Evolutionary conservation across 352 stramenopile genomes (phyloP), one percentile per base, ranked within the genome.

Genomic region (Detonula confervacea): DNA sequence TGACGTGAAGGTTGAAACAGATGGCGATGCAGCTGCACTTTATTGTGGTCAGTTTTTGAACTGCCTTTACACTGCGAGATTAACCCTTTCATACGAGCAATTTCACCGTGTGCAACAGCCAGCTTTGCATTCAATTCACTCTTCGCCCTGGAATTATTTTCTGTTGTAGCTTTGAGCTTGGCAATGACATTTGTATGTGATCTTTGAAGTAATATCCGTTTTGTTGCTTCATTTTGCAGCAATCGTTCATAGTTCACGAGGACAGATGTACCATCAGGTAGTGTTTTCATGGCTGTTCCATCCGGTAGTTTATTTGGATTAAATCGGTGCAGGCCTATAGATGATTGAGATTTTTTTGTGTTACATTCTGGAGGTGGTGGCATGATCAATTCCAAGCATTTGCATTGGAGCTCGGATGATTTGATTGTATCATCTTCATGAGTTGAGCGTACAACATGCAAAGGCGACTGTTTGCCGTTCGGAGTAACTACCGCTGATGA

Each of bases 311-410:
- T 62, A 18, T 42, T 62, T 1, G 5, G 52, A 62, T 62, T 29
- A 39, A 24, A 66, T 72, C 56, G 59, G 68, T 27, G 63, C 80
- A 37, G 64, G 39, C 60, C 74, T 30, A 47, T 67, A 12, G 30
- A n/a, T 39, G 20, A 37, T 27, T 12, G 24, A 24, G 71, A 68
- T 24, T 65, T 42, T 42, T 76, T 73, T 16, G 54, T 55, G 66
- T 35, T 37, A 81, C n/a, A n/a, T n/a, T n/a, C n/a, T n/a, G n/a
- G n/a, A n/a, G n/a, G n/a, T n/a, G n/a, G 59, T 8, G 80, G 73
- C 68, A 87, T 65, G n/a, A 83, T 76, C 37, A 87, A 63, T 35
- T 83, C 73, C 6, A 87, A 51, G 57, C 71, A 87, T 33, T 73
- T 57, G 22, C 80, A 87, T 47, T 77, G 64, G 35, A 87, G 64